Evolutionary conservation across 306 rosid species (phyloP).

Genomic region (Inga laurina): DNA sequence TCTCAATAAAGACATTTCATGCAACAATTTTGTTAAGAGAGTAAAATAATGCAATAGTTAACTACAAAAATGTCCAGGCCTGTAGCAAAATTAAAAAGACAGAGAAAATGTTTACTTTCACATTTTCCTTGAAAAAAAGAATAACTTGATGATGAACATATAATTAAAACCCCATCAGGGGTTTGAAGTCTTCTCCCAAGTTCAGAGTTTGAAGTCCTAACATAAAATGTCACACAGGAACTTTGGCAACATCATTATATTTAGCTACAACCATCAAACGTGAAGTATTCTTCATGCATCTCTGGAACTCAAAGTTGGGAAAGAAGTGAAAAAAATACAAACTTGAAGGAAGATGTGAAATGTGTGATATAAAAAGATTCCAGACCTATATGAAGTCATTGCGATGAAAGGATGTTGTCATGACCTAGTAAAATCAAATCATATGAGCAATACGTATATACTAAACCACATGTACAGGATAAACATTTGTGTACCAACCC

Average conservation of each 20-base stretch:
- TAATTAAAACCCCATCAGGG: not conserved
- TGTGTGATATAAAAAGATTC: not conserved
- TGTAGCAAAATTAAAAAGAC: not conserved
- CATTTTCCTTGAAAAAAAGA: not conserved
- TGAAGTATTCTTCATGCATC: conserved; percentile 16
- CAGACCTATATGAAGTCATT: conserved; percentile 14
- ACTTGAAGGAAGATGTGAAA: conserved; percentile 29
- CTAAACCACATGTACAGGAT: conserved; percentile 43
- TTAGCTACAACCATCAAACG: not conserved
- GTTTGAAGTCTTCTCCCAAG: not conserved
- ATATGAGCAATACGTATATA: conserved; percentile 39
- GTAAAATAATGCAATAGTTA: not conserved
- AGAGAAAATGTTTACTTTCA: not conserved
- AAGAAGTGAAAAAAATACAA: not conserved
- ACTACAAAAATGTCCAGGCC: not conserved
- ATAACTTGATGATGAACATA: not conserved
- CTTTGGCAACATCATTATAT: not conserved
- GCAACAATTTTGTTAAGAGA: not conserved
- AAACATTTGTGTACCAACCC: conserved; percentile 33
- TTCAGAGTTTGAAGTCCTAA: not conserved
- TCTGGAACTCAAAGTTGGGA: conserved; percentile 2
- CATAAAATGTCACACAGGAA: not conserved
- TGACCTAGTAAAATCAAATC: conserved; percentile 26
- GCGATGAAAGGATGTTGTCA: conserved; percentile 27
- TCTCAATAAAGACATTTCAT: not conserved